Evolutionary conservation across 73 alveolate species (phyloP).

Genomic region (Chromera velia): DNA sequence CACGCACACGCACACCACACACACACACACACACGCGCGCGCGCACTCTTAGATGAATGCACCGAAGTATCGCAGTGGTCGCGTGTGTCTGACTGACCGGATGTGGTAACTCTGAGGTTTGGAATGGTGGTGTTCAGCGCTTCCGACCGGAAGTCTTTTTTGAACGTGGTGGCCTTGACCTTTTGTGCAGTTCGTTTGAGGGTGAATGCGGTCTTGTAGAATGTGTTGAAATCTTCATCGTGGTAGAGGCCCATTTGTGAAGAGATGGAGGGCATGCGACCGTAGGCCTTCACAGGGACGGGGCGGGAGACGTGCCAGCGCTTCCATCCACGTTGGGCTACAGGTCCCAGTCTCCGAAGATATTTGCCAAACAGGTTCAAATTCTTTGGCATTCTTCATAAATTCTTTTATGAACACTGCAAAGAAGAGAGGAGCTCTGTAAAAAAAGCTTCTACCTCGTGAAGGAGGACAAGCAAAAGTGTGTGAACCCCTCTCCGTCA

Average conservation of each 20-base stretch:
- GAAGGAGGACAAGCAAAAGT: too few relatives aligned
- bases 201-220: neutral
- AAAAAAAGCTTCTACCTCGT: too few relatives aligned
- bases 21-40: neutral
- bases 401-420: too few relatives aligned
- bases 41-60: neutral
- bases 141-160: conserved; percentile 27
- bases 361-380: neutral
- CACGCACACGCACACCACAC: neutral
- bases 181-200: too few relatives aligned
- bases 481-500: too few relatives aligned
- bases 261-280: conserved; percentile 8
- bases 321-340: neutral
- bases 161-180: neutral
- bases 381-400: neutral
- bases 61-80: too few relatives aligned
- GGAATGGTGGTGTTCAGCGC: neutral
- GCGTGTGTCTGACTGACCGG: neutral
- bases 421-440: too few relatives aligned
- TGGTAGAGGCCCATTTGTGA: conserved; percentile 37
- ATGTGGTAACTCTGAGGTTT: conserved; percentile 1
- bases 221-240: conserved; percentile 20
- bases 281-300: conserved; percentile 35
- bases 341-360: neutral
- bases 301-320: neutral